These are phyloP conservation scores for Populus ilicifolia DNA, from an alignment of 345 rosid species.

Conservation along the genomic window DNA sequence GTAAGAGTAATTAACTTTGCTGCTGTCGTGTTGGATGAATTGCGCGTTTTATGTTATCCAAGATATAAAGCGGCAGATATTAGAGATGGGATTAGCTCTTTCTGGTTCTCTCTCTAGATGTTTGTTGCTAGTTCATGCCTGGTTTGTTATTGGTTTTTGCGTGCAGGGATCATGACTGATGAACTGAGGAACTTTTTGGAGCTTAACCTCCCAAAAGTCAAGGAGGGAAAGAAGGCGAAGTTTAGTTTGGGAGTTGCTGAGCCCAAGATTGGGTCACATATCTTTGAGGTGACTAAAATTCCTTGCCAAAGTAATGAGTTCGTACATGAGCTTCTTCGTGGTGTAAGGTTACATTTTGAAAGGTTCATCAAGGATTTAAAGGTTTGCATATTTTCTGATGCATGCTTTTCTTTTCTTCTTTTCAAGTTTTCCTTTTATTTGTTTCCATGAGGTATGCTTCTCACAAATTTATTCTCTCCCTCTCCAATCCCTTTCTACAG, in stretches of 20 bases:
- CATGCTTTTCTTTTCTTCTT: not conserved
- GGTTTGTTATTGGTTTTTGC: not conserved
- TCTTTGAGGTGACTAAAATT: conserved; percentile 65
- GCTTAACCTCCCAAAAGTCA: conserved; percentile 76
- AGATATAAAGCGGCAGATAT: too few relatives aligned
- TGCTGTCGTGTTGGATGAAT: too few relatives aligned
- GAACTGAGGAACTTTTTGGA: conserved; percentile 81
- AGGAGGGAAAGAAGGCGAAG: conserved; percentile 68
- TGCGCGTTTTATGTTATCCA: too few relatives aligned
- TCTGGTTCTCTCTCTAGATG: too few relatives aligned
- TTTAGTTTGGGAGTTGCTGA: conserved; percentile 80
- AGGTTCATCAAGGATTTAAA: conserved; percentile 84
- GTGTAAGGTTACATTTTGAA: conserved; percentile 75
- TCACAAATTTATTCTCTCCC: not conserved
- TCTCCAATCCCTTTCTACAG: conserved; percentile 30
- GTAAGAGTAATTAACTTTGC: too few relatives aligned
- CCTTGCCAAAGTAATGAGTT: conserved; percentile 88
- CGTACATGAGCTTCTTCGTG: conserved; percentile 83
- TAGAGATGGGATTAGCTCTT: not conserved
- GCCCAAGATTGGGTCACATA: conserved; percentile 85
- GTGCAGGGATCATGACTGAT: conserved; percentile 60
- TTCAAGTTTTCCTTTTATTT: not conserved
- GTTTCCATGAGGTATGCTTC: not conserved
- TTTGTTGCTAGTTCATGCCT: too few relatives aligned
- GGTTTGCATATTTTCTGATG: conserved; percentile 37